phyloP scores from a whole-genome alignment of 192 early-diverging fungal genomes.

The Phycomyces nitens region DNA sequence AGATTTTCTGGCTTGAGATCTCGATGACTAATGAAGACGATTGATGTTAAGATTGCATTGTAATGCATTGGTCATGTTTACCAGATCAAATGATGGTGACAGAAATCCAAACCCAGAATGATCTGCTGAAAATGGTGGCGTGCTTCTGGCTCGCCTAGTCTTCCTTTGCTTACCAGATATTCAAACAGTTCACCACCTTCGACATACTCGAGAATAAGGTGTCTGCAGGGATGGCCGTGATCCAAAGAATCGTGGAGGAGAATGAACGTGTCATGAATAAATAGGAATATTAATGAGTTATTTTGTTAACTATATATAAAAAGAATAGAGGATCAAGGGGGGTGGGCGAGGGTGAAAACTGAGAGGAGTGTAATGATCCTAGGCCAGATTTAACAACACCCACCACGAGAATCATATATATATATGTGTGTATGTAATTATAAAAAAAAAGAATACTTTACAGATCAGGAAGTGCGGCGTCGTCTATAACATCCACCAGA shows the following conservation, averaged over 20 bases:
- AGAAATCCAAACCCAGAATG: constrained; percentile 61
- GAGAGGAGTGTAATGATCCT: not conserved
- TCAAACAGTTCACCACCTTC: constrained; percentile 75
- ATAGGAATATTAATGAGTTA: constrained; percentile 8
- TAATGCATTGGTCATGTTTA: too few species aligned
- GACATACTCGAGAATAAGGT: constrained; percentile 64
- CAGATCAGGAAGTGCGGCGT: constrained; percentile 29
- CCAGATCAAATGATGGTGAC: constrained; percentile 68
- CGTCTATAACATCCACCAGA: constrained; percentile 44
- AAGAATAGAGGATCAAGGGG: not conserved
- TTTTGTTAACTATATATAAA: too few species aligned
- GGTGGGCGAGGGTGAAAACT: not conserved
- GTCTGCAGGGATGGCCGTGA: constrained; percentile 35
- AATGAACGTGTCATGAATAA: constrained; percentile 4
- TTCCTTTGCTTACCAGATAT: constrained; percentile 60
- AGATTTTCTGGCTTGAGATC: constrained; percentile 91
- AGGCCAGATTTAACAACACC: too few species aligned
- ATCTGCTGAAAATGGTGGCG: constrained; percentile 72
- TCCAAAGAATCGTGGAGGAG: constrained; percentile 2
- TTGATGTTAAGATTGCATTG: not conserved
- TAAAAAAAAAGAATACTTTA: constrained; percentile 19
- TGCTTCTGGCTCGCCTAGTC: constrained; percentile 58
- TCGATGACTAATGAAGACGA: constrained; percentile 62
- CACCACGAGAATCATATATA: not conserved
- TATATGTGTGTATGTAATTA: not conserved